phyloP scores from a whole-genome alignment of 164 flowering plant species.

The Echeveria elegans region DNA sequence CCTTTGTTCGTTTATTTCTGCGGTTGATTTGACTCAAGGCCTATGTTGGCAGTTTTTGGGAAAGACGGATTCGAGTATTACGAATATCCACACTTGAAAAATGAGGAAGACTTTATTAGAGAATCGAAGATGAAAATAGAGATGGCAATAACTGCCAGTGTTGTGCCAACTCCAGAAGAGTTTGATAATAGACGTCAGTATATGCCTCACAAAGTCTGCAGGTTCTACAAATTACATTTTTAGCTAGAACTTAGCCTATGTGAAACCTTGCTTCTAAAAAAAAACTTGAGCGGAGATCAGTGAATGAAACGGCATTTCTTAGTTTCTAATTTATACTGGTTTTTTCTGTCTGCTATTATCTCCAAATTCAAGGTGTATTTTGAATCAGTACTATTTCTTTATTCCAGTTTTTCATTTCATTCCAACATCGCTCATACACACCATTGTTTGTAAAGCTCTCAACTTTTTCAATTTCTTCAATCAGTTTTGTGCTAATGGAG shows the following conservation, averaged over 20 bases:
- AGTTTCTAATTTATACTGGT: too few relatives aligned
- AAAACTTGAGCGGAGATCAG: too few relatives aligned
- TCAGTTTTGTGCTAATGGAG: not conserved
- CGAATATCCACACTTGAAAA: not conserved
- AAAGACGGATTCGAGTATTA: not conserved
- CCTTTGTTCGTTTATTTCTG: too few relatives aligned
- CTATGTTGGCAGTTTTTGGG: not conserved
- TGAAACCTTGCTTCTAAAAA: too few relatives aligned
- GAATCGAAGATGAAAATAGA: not conserved
- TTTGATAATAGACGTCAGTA: too few relatives aligned
- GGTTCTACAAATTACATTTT: too few relatives aligned
- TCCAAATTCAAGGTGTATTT: too few relatives aligned
- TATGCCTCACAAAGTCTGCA: too few relatives aligned
- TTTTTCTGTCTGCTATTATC: too few relatives aligned
- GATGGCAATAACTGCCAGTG: not conserved
- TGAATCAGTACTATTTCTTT: not conserved
- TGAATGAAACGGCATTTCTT: too few relatives aligned
- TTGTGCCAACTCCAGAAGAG: not conserved
- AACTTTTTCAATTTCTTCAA: not conserved
- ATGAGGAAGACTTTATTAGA: not conserved
- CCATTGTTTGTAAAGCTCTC: slow-evolving; percentile 1
- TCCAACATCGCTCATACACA: not conserved
- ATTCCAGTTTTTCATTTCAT: not conserved
- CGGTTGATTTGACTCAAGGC: too few relatives aligned
- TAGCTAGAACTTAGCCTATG: too few relatives aligned